Conservation (phyloP, 2,329 filamentous ascomycete species). For the Beauveria rudraprayagi region DNA sequence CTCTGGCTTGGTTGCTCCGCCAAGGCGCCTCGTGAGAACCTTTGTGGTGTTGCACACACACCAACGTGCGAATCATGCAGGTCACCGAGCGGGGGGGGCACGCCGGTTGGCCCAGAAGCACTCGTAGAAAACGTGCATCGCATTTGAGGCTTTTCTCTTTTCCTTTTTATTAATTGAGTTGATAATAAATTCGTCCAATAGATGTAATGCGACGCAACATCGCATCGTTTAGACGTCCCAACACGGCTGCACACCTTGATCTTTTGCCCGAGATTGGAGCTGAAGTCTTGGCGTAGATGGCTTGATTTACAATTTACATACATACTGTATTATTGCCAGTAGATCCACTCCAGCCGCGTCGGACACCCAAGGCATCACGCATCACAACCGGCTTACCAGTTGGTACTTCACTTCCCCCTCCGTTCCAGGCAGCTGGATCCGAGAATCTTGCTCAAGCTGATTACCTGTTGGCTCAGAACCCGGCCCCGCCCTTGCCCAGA, state of each 20-base stretch:
- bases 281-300: neutral
- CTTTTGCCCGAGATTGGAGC: neutral
- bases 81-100: neutral
- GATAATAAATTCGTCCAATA: neutral
- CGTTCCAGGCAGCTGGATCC: no score
- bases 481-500: neutral
- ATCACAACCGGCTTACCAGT: no score
- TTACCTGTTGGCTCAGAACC: no score
- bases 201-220: no score
- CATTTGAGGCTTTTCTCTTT: no score
- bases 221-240: no score
- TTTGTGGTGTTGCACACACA: conserved; percentile 3
- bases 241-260: neutral
- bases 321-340: conserved; percentile 1
- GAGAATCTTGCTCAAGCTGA: no score
- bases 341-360: neutral
- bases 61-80: neutral
- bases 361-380: neutral
- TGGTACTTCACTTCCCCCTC: no score
- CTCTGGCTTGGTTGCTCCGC: neutral
- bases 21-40: conserved; percentile 13
- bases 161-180: neutral
- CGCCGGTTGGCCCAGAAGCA: no score
- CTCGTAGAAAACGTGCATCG: no score
- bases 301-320: neutral